Evolutionary conservation across 2,329 filamentous ascomycete genomes (phyloP), one percentile per base, ranked within the genome.

Genomic region (Dactylonectria macrodidyma): DNA sequence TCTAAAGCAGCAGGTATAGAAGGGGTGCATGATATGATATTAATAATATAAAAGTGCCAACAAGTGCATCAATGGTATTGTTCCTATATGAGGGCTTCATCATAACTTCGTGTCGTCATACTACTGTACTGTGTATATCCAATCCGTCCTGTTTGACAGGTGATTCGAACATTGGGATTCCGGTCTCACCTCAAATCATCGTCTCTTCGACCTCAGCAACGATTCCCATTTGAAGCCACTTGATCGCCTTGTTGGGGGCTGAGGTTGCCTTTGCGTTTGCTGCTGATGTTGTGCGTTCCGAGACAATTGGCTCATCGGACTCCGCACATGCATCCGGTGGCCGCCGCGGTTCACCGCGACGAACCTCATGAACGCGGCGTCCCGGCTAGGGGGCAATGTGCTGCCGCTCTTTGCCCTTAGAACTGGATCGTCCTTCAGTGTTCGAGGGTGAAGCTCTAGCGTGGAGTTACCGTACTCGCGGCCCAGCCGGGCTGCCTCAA

Each of bases 371-470:
- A 83, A 76, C 7, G 67, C 71, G 4, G 71, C 73, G 41, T 84
- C 80, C 66, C 84, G 83, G 46, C 82, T 84, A 5, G 83, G 82
- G 8, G 83, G 83, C 34, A 80, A 60, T 11, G 72, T 75, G 1
- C 70, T 62, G 19, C 77, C 74, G 44, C 68, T 77, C 24, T 74
- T 73, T 1, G 72, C 73, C 38, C 75, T 73, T 16, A 84, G 48
- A 16, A 84, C 77, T 0, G 81, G 81, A 34, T 84, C 83, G 24
- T 83, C 79, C 59, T 78, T 79, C 5, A 77, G 71, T 9, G 83
- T 84, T n/a, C 77, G 74, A 0, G 82, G 81, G 52, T 84, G 82
- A 22, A 84, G 76, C 67, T 84, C 82, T 11, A 84, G 66, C 3
- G 74, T 75, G 2, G 77, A 75, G n/a, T 76, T 77, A 1, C 73